phyloP scores from a whole-genome alignment of 2,329 filamentous ascomycete species.

The Pseudogymnoascus sp. region DNA sequence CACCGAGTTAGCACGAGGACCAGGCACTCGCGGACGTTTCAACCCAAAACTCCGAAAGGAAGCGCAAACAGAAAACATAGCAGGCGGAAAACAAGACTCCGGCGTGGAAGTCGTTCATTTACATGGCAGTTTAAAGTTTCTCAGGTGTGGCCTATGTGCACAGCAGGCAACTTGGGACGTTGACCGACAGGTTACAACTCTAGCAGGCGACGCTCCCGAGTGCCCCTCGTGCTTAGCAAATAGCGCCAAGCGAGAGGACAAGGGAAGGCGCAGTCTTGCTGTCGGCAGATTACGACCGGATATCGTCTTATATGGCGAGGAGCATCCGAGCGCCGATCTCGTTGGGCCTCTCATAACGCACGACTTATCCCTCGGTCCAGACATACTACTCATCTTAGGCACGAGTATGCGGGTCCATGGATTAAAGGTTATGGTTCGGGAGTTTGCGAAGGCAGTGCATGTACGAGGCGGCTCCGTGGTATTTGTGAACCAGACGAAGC shows the following conservation, averaged over 20 bases:
- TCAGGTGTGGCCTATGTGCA: constrained; percentile 58
- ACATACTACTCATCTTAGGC: constrained; percentile 62
- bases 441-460: constrained; percentile 66
- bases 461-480: constrained; percentile 58
- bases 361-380: constrained; percentile 56
- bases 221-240: constrained; percentile 60
- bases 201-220: constrained; percentile 58
- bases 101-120: constrained; percentile 52
- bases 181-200: constrained; percentile 35
- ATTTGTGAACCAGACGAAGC: constrained; percentile 67
- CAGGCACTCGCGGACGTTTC: constrained; percentile 55
- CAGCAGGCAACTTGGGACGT: constrained; percentile 52
- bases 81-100: constrained; percentile 20
- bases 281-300: constrained; percentile 64
- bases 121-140: constrained; percentile 58
- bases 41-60: constrained; percentile 39
- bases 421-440: constrained; percentile 61
- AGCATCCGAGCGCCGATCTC: constrained; percentile 61
- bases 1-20: constrained; percentile 53
- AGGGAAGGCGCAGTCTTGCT: constrained; percentile 59
- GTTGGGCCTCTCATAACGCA: constrained; percentile 63
- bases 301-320: constrained; percentile 68
- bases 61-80: constrained; percentile 29
- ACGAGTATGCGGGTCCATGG: constrained; percentile 66
- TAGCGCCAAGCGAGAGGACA: constrained; percentile 54